Evolutionary conservation across 106 monocot genomes (phyloP).

Genomic region (Dendrobium huoshanense): DNA sequence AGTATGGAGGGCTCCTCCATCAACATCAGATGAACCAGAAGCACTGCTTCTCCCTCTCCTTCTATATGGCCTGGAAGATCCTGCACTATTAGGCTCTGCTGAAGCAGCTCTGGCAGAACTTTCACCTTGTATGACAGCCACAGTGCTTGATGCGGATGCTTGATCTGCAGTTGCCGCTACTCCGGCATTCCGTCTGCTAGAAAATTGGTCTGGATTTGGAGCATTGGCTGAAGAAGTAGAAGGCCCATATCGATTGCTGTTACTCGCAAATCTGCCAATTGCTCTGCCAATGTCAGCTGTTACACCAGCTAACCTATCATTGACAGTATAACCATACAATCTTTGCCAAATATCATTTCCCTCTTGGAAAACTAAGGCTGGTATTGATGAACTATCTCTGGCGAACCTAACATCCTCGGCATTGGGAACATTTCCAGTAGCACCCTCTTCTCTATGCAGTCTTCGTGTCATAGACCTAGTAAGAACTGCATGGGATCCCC

Average conservation of each 20-base stretch:
- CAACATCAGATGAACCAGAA: conserved; percentile 42
- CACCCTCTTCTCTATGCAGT: conserved; percentile 22
- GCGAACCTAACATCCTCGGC: conserved; percentile 11
- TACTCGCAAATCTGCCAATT: conserved; percentile 35
- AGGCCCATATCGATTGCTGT: conserved; percentile 16
- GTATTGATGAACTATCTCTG: conserved; percentile 15
- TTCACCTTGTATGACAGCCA: conserved; percentile 75
- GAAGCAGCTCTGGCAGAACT: conserved; percentile 23
- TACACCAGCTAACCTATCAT: conserved; percentile 39
- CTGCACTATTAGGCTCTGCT: conserved; percentile 58
- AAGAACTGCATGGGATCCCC: conserved; percentile 26
- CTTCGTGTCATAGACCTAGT: conserved; percentile 52
- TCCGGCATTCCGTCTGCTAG: conserved; percentile 19
- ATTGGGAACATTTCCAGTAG: conserved; percentile 10
- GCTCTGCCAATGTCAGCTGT: conserved; percentile 48
- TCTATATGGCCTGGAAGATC: conserved; percentile 58
- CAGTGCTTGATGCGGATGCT: conserved; percentile 74
- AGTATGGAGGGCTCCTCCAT: conserved; percentile 44
- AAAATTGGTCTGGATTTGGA: conserved; percentile 18
- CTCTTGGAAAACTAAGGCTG: conserved; percentile 23
- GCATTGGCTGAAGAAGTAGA: conserved; percentile 36
- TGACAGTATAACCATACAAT: conserved; percentile 17
- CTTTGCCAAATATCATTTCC: conserved; percentile 31
- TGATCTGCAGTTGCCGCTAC: conserved; percentile 42
- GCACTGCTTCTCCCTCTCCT: conserved; percentile 46